Conservation (phyloP, 1,284 basidiomycete genomes). For the Sporisorium exsertum region DNA sequence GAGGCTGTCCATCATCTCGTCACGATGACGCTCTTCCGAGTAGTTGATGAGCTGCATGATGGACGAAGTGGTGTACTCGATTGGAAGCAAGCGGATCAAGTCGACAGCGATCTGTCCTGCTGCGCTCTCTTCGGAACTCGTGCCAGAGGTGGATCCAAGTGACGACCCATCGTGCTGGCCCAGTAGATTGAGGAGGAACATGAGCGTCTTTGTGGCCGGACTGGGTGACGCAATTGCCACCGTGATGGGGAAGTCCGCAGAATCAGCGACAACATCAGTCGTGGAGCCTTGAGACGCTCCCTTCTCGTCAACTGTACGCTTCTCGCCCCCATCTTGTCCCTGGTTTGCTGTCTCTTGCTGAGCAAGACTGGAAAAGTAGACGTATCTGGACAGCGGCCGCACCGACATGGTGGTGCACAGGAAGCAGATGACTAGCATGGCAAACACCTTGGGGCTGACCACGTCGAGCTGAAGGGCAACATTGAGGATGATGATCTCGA, state of each 20-base stretch:
- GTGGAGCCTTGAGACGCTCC: background rate
- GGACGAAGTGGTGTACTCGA: constrained; percentile 44
- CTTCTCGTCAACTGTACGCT: constrained; percentile 6
- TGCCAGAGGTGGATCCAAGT: background rate
- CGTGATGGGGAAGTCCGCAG: constrained; percentile 41
- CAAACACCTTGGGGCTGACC: constrained; percentile 44
- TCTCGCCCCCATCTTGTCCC: background rate
- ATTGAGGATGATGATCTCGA: constrained; percentile 59
- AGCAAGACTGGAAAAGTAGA: constrained; percentile 39
- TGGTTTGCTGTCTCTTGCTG: constrained; percentile 7
- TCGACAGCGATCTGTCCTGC: constrained; percentile 43
- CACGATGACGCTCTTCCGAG: constrained; percentile 44
- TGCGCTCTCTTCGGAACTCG: background rate
- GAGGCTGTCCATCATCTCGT: constrained; percentile 51
- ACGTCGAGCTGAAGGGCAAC: constrained; percentile 45
- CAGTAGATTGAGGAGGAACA: constrained; percentile 39
- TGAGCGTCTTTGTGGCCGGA: constrained; percentile 46
- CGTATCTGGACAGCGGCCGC: constrained; percentile 40
- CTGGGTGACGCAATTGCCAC: constrained; percentile 51
- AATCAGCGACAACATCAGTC: background rate
- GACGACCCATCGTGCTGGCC: constrained; percentile 16
- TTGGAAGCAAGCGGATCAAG: constrained; percentile 44
- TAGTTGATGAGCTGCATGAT: constrained; percentile 52
- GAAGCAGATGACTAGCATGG: constrained; percentile 56
- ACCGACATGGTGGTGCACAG: constrained; percentile 51